Evolutionary conservation across 768 basidiomycete genomes (phyloP).

Genomic region (Russula compacta): DNA sequence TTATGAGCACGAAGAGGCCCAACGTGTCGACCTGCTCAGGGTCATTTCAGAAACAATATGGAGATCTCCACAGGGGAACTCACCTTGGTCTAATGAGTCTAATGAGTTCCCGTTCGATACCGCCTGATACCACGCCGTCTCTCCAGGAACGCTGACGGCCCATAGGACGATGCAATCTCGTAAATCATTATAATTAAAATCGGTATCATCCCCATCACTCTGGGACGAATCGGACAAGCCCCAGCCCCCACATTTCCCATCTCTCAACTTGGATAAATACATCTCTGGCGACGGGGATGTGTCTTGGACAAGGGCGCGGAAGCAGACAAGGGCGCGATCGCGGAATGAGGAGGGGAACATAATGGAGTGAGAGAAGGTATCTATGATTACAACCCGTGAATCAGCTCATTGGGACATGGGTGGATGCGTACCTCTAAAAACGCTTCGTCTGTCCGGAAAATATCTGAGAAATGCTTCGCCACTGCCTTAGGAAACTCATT

Average conservation of each 20-base stretch:
- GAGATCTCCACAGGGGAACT: background rate
- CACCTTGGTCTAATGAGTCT: slow-evolving; percentile 19
- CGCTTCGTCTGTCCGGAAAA: slow-evolving; percentile 24
- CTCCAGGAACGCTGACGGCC: slow-evolving; percentile 67
- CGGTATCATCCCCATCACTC: slow-evolving; percentile 23
- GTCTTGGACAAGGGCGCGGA: slow-evolving; percentile 76
- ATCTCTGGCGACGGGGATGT: slow-evolving; percentile 66
- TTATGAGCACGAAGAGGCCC: slow-evolving; percentile 42
- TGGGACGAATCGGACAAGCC: slow-evolving; percentile 37
- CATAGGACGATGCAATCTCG: slow-evolving; percentile 57
- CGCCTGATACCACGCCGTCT: slow-evolving; percentile 46
- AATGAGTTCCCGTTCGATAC: slow-evolving; percentile 24
- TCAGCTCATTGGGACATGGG: background rate
- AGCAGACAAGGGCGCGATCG: slow-evolving; percentile 54
- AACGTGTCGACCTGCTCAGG: background rate
- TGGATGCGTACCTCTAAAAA: slow-evolving; percentile 22
- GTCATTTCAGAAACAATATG: background rate
- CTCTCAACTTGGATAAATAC: slow-evolving; percentile 44
- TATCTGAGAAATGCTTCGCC: slow-evolving; percentile 25
- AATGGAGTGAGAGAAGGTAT: slow-evolving; percentile 47
- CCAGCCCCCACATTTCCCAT: slow-evolving; percentile 62
- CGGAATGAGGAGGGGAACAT: slow-evolving; percentile 39
- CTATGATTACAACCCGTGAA: slow-evolving; percentile 27
- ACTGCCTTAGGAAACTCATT: slow-evolving; percentile 26
- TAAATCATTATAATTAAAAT: slow-evolving; percentile 42